Base-by-base conservation (phyloP, 345 rosid species). In the Litchi chinensis region DNA sequence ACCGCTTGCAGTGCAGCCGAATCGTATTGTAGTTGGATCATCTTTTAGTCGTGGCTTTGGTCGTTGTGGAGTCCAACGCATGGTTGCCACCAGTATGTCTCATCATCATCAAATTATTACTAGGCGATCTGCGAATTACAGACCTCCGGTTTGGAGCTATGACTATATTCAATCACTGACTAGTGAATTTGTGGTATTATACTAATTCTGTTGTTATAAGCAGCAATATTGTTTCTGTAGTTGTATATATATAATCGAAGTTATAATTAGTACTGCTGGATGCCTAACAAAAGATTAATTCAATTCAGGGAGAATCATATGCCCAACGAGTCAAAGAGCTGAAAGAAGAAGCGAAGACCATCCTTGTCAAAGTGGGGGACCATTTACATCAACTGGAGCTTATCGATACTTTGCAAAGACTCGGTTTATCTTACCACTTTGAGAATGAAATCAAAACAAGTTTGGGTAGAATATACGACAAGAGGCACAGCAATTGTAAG, bases 361-460 rank as follows among this genome's bases (percentile, higher is more conserved):
- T 52, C 76, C 63, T 77, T 56, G 39, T 60, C 18, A 18, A 63
- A 37, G 66, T 13, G 26, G 16, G 0, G 8, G 60, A 62, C 39
- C 37, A 75, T 59, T 52, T 77, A 18, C 59, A 71, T 46, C 75
- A 77, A 54, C 82, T 86, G 26, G 85, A 82, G 77, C 71, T 86
- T 10, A 43, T 86, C 6, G 85, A 84, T 60, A 28, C 54, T n/a
- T 60, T 86, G 64, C 78, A 83, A 63, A 83, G 85, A 68, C 85
- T 85, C 18, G 88, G 88, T 54, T 40, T 86, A 8, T 81, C 85
- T 26, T 83, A 83, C 72, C 85, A 81, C 70, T 86, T 77, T 46
- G 76, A 76, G 48, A 50, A 44, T 21, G 84, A 79, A 65, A 81
- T 78, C 10, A 43, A 80, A 69, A 59, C 57, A 9, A 75, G 65